phyloP scores from a whole-genome alignment of 768 basidiomycete species.

The Porphyrellus cyaneotinctus region DNA sequence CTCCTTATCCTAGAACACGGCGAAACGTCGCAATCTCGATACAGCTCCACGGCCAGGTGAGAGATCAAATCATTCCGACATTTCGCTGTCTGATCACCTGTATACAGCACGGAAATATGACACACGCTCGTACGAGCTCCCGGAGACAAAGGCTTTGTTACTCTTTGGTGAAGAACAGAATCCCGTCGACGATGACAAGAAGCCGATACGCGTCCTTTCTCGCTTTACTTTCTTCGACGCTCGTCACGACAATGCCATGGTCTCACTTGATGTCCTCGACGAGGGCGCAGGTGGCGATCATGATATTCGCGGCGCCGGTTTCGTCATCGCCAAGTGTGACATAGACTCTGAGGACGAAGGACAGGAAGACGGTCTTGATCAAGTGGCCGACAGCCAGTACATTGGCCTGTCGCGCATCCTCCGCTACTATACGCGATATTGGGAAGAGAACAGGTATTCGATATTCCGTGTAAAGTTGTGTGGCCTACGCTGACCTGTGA shows the following conservation, averaged over 20 bases:
- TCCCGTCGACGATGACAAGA: slow-evolving; percentile 34
- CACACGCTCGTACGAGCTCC: slow-evolving; percentile 28
- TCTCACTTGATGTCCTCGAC: slow-evolving; percentile 47
- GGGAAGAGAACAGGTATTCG: slow-evolving; percentile 47
- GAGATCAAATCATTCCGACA: not conserved
- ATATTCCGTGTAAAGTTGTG: not conserved
- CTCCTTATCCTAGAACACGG: slow-evolving; percentile 8
- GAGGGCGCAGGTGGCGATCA: slow-evolving; percentile 39
- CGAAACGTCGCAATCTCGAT: slow-evolving; percentile 30
- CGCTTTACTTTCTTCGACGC: slow-evolving; percentile 63
- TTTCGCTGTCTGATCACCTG: not conserved
- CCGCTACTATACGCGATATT: slow-evolving; percentile 49
- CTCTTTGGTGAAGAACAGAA: slow-evolving; percentile 42
- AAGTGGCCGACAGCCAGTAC: slow-evolving; percentile 33
- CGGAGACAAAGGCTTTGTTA: slow-evolving; percentile 35
- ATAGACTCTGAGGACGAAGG: slow-evolving; percentile 57
- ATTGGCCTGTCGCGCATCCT: slow-evolving; percentile 48
- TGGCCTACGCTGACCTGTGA: not conserved
- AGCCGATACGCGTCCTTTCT: slow-evolving; percentile 55
- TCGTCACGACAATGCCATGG: slow-evolving; percentile 39
- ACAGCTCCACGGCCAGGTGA: slow-evolving; percentile 13
- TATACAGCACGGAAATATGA: slow-evolving; percentile 39
- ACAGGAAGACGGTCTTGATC: slow-evolving; percentile 47
- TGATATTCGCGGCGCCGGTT: slow-evolving; percentile 53
- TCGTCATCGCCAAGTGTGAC: slow-evolving; percentile 42